Percentiles rank a stretch among this genome's conserved stretches.
phyloP scores from a whole-genome alignment of 441 rosid genomes.

The Adansonia grandidieri region DNA sequence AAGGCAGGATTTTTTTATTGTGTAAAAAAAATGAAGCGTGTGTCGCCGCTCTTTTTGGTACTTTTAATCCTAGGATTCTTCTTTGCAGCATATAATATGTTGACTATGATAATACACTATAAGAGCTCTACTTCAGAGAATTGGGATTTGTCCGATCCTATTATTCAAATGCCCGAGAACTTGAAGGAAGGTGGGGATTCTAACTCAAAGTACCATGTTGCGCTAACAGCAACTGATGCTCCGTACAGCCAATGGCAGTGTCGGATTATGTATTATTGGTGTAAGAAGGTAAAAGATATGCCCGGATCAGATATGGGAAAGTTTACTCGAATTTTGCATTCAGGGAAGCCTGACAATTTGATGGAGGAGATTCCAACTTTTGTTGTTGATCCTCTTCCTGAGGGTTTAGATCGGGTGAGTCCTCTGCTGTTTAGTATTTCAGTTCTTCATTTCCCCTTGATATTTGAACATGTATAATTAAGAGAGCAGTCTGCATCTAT shows the following conservation, averaged over 20 bases:
- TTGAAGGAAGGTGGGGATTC: conserved; percentile 29
- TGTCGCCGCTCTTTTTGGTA: conserved; percentile 52
- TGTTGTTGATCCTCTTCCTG: conserved; percentile 78
- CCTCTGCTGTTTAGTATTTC: neutral
- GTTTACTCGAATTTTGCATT: conserved; percentile 79
- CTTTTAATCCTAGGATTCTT: conserved; percentile 55
- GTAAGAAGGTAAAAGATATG: conserved; percentile 59
- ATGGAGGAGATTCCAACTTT: conserved; percentile 76
- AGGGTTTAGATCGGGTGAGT: conserved; percentile 76
- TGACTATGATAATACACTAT: conserved; percentile 44
- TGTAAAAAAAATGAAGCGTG: conserved; percentile 47
- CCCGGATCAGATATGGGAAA: conserved; percentile 84
- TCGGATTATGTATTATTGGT: conserved; percentile 80
- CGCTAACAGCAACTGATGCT: conserved; percentile 69
- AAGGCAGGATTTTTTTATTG: conserved; percentile 23
- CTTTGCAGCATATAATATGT: conserved; percentile 63
- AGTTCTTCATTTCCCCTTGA: conserved; percentile 15
- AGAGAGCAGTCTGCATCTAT: neutral
- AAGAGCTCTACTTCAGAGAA: conserved; percentile 34
- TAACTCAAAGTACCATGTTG: conserved; percentile 56
- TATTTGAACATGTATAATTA: neutral
- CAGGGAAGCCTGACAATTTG: conserved; percentile 69
- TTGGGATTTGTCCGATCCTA: conserved; percentile 39
- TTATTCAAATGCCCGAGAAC: conserved; percentile 31
- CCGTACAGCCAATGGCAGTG: conserved; percentile 85